These are phyloP conservation scores for Fusarium longipes DNA, from an alignment of 2,329 filamentous ascomycete species.

Conservation along the genomic window DNA sequence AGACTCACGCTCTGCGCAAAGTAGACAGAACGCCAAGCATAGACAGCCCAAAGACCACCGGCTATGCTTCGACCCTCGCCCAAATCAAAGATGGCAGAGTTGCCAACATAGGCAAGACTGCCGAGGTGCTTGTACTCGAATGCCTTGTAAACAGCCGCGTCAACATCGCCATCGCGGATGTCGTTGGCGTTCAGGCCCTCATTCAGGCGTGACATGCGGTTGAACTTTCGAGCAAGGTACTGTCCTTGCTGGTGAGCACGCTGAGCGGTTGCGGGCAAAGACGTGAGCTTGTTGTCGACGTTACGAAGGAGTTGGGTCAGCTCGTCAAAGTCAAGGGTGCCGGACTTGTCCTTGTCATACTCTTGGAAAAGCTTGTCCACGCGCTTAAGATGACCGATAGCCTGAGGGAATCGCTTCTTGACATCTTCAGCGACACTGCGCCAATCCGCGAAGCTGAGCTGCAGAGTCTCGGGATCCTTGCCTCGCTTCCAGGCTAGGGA, in stretches of 20 bases:
- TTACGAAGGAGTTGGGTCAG: slow-evolving; percentile 87
- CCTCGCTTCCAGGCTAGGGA: slow-evolving; percentile 92
- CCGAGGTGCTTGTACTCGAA: slow-evolving; percentile 96
- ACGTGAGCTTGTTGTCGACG: slow-evolving; percentile 95
- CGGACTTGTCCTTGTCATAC: slow-evolving; percentile 93
- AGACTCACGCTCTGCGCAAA: slow-evolving; percentile 98
- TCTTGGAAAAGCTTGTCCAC: slow-evolving; percentile 90
- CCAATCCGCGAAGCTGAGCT: slow-evolving; percentile 91
- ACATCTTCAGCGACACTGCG: slow-evolving; percentile 84
- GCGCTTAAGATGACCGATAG: slow-evolving; percentile 84
- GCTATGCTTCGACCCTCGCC: slow-evolving; percentile 79
- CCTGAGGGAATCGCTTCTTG: slow-evolving; percentile 90
- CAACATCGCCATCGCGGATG: slow-evolving; percentile 87
- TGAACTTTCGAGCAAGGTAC: slow-evolving; percentile 94
- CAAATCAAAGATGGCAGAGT: slow-evolving; percentile 94
- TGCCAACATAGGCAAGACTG: slow-evolving; percentile 93
- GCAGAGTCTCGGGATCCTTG: slow-evolving; percentile 87
- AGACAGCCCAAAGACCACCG: slow-evolving; percentile 91
- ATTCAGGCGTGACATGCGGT: slow-evolving; percentile 83
- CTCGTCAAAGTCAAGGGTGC: slow-evolving; percentile 94
- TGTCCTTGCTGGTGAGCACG: slow-evolving; percentile 95
- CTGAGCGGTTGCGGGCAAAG: slow-evolving; percentile 93
- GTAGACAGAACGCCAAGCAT: slow-evolving; percentile 95
- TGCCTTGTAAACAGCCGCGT: slow-evolving; percentile 91
- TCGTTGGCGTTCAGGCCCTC: slow-evolving; percentile 83